These are phyloP conservation scores for Papiliotrema flavescens DNA, from an alignment of 1,284 basidiomycete species.

Conservation along the genomic window DNA sequence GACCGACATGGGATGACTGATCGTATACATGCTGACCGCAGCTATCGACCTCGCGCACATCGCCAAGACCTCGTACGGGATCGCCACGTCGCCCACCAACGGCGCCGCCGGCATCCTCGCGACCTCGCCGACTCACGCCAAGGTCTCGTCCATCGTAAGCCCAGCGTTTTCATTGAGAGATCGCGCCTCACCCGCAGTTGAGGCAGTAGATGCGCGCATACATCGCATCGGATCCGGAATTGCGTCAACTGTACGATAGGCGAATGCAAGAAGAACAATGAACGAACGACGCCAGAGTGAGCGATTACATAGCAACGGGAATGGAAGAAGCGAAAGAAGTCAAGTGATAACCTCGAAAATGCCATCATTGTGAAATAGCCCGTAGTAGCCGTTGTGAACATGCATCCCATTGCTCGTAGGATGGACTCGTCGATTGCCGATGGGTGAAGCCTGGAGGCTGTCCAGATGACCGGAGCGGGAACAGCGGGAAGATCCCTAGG, in stretches of 20 bases:
- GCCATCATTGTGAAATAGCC: not conserved
- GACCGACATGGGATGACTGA: not conserved
- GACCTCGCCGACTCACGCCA: constrained; percentile 48
- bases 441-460: too few relatives aligned
- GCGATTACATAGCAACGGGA: not conserved
- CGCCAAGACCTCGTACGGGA: constrained; percentile 72
- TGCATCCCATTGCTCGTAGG: not conserved
- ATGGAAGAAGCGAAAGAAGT: not conserved
- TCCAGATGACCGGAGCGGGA: too few relatives aligned
- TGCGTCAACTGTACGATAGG: not conserved
- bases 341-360: not conserved
- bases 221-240: not conserved
- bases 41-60: constrained; percentile 67
- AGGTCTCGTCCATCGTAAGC: constrained; percentile 8
- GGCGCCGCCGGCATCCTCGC: constrained; percentile 35
- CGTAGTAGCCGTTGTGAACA: not conserved
- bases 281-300: not conserved
- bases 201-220: not conserved
- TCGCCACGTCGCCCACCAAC: constrained; percentile 61
- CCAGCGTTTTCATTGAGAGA: not conserved
- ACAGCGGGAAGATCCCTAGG: not conserved
- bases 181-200: not conserved
- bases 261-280: not conserved
- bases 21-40: constrained; percentile 28
- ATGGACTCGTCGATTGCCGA: too few relatives aligned